A percentile compares a stretch with the other conserved stretches of the same genome.
Evolutionary conservation across 2,329 filamentous ascomycete species (phyloP).

Genomic region (Ophiostoma piceae): DNA sequence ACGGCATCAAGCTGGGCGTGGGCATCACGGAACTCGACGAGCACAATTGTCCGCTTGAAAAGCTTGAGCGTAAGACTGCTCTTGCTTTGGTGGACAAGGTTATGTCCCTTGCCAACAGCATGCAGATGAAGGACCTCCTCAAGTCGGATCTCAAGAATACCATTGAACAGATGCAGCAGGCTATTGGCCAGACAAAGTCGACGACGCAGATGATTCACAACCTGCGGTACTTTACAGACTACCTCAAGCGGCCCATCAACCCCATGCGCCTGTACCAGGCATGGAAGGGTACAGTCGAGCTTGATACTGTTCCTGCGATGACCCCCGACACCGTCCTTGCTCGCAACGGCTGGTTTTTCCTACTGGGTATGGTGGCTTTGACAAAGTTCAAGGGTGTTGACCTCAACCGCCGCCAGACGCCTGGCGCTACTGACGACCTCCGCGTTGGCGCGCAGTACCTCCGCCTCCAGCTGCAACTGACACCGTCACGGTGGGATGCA

Average conservation of each 20-base stretch:
- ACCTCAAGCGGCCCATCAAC: constrained; percentile 77
- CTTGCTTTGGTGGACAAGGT: constrained; percentile 79
- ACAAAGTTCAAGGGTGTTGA: constrained; percentile 72
- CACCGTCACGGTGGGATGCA: constrained; percentile 76
- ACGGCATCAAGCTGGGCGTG: constrained; percentile 71
- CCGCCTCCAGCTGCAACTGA: constrained; percentile 76
- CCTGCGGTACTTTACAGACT: constrained; percentile 72
- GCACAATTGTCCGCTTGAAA: constrained; percentile 72
- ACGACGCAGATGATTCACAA: constrained; percentile 82
- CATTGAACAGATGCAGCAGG: constrained; percentile 88
- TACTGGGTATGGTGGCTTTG: constrained; percentile 81
- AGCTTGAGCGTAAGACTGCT: constrained; percentile 73
- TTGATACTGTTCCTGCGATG: constrained; percentile 66
- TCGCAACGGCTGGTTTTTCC: constrained; percentile 83
- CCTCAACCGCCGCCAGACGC: constrained; percentile 68
- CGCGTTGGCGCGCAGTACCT: constrained; percentile 76
- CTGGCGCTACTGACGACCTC: constrained; percentile 75
- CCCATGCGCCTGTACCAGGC: constrained; percentile 74
- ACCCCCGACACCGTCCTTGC: constrained; percentile 66
- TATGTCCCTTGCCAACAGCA: constrained; percentile 70
- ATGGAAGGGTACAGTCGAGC: constrained; percentile 69
- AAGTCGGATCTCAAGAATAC: constrained; percentile 87
- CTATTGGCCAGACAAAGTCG: constrained; percentile 72
- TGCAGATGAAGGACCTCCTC: constrained; percentile 83
- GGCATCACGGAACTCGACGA: constrained; percentile 64